A percentile compares a stretch with the other conserved stretches of the same genome.
Evolutionary conservation across 2,329 filamentous ascomycete genomes (phyloP).

Genomic region (Botrytis pseudocinerea): DNA sequence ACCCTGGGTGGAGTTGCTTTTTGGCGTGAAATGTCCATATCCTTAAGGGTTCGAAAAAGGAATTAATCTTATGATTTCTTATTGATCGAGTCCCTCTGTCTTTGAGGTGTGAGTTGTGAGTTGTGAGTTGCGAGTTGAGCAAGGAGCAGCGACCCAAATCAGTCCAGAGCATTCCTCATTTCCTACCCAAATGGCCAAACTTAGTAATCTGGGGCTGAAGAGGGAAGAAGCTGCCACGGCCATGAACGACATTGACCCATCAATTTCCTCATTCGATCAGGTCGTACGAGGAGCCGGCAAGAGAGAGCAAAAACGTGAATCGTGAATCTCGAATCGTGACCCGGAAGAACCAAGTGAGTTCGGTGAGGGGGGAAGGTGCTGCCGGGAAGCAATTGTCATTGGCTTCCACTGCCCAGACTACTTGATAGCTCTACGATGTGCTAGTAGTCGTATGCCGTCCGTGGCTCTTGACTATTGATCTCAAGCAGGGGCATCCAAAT

Average conservation of each 20-base stretch:
- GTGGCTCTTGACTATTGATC: background rate
- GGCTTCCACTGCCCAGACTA: background rate
- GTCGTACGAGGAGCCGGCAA: background rate
- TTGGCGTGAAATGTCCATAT: background rate
- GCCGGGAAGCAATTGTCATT: background rate
- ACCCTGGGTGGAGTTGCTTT: background rate
- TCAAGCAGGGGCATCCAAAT: background rate
- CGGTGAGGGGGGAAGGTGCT: background rate
- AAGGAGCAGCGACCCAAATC: too few species aligned
- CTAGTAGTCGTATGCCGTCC: background rate
- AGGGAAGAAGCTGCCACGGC: background rate
- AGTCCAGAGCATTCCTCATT: background rate
- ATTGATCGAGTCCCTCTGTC: background rate
- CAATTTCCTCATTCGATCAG: constrained; percentile 13
- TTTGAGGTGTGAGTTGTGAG: background rate
- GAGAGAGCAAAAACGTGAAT: background rate
- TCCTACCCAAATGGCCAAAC: background rate
- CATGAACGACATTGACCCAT: background rate
- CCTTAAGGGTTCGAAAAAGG: background rate
- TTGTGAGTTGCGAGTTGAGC: too few species aligned
- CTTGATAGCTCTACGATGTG: background rate
- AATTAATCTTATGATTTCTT: background rate
- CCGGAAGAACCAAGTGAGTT: background rate
- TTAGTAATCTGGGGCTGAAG: background rate
- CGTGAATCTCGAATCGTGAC: background rate